Evolutionary conservation across 1,139 yeast genomes (phyloP).

Genomic region (Debaryomycetaceae sp.): DNA sequence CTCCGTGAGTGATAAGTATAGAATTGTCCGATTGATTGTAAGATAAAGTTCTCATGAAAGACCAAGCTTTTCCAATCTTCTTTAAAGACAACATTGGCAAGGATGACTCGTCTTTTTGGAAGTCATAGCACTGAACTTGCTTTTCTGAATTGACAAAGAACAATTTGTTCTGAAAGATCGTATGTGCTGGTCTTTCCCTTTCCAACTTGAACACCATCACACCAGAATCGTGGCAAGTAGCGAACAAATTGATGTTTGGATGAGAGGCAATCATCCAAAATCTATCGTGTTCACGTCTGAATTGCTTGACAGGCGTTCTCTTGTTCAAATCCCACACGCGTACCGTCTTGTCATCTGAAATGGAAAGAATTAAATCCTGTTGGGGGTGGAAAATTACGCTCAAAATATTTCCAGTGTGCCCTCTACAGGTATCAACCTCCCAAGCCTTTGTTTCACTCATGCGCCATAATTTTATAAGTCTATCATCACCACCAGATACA

Average conservation of each 20-base stretch:
- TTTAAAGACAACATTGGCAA: constrained; percentile 81
- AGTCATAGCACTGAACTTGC: constrained; percentile 79
- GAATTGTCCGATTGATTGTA: constrained; percentile 93
- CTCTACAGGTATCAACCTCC: constrained; percentile 98
- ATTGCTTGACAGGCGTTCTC: constrained; percentile 90
- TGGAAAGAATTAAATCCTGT: constrained; percentile 88
- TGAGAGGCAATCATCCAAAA: constrained; percentile 93
- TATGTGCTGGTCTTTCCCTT: constrained; percentile 93
- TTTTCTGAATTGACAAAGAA: constrained; percentile 80
- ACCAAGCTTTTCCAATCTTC: constrained; percentile 83
- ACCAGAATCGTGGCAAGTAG: constrained; percentile 96
- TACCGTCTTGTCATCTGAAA: constrained; percentile 95
- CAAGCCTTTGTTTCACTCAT: constrained; percentile 98
- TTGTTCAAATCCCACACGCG: constrained; percentile 96
- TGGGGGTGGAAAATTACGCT: constrained; percentile 91
- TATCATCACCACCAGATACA: constrained; percentile 95
- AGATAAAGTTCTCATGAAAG: constrained; percentile 77
- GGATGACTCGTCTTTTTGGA: constrained; percentile 55
- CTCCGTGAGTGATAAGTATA: constrained; percentile 77
- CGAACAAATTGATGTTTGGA: constrained; percentile 87
- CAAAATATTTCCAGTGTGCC: constrained; percentile 91
- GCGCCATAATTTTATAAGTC: constrained; percentile 94
- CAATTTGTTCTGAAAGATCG: constrained; percentile 67
- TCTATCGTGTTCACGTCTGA: constrained; percentile 90
- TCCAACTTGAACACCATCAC: constrained; percentile 97